Evolutionary conservation across 2,329 filamentous ascomycete species (phyloP), one percentile per base, ranked within the genome.

Genomic region (Xylariaceae sp.): DNA sequence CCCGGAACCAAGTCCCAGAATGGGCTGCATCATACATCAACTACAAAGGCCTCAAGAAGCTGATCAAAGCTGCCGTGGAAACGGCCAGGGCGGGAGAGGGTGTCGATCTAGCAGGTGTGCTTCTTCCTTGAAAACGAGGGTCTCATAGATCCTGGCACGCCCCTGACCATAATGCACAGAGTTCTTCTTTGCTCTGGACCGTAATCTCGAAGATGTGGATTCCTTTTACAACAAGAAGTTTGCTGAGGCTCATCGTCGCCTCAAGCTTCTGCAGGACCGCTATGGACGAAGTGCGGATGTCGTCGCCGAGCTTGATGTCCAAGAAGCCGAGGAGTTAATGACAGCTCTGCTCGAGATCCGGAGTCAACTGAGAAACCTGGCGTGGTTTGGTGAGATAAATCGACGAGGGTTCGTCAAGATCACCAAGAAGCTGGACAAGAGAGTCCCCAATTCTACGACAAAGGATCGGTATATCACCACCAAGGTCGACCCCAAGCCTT

Each of bases 301-400:
- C 47, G 79, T 86, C 31, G 81, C 88, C 55, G 82, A 83, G 52
- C 81, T 96, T 57, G 93, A 97, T 67, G 82, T 86, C 56, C 90
- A 97, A 67, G 94, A 99, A 72, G 80, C 87, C 41, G 90, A 97
- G 69, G 94, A 99, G 71, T 78, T 97, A 43, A 88, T 95, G 76
- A 90, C 88, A 34, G 91, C 92, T 34, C 76, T 99, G 46, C 81
- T 97, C 31, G 94, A 99, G 71, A 78, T 97, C 54, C 84, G 94
- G 51, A 87, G 86, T 47, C 89, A 95, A 67, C 74, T 97, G 60
- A 83, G 94, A 54, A 97, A 97, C 65, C 77, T 99, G 47, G 89
- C 96, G 70, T 97, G 92, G 92, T 99, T 97, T 68, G 93, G 92
- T 45, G 93, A 97, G 73, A 93, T 97, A 65, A 99, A 99, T 70